These are phyloP conservation scores for Chimonanthus praecox DNA, from an alignment of 164 flowering plant species.

Conservation along the genomic window DNA sequence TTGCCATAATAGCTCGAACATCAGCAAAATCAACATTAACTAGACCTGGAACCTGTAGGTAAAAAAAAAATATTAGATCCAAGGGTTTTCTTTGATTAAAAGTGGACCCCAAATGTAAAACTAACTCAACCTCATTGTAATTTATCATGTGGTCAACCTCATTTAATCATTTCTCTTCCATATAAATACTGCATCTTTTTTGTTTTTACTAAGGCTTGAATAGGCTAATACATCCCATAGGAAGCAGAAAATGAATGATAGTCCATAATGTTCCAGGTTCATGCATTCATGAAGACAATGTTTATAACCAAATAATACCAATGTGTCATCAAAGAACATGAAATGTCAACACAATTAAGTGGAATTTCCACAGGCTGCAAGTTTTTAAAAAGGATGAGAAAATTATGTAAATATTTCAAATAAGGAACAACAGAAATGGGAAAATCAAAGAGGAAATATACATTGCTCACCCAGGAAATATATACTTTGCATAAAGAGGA, in stretches of 20 bases:
- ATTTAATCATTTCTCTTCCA: background rate
- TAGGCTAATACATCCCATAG: background rate
- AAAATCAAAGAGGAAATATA: background rate
- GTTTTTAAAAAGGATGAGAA: too few species aligned
- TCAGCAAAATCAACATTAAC: slow-evolving; percentile 84
- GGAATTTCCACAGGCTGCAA: too few species aligned
- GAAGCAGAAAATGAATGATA: too few species aligned
- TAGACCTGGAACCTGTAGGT: slow-evolving; percentile 60
- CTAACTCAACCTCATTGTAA: too few species aligned
- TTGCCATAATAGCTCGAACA: slow-evolving; percentile 79
- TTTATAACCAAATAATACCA: too few species aligned
- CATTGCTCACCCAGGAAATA: background rate
- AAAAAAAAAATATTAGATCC: background rate
- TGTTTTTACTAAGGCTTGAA: background rate
- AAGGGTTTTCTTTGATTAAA: background rate
- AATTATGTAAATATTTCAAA: too few species aligned
- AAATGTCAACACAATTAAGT: too few species aligned
- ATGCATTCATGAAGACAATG: too few species aligned
- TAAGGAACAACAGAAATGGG: background rate
- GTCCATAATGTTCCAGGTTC: too few species aligned
- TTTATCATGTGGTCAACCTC: too few species aligned
- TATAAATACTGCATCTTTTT: background rate
- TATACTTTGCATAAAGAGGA: background rate
- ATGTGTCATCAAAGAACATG: too few species aligned
- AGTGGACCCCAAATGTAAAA: too few species aligned